phyloP scores from a whole-genome alignment of 2,329 filamentous ascomycete species.

The Ambrosiella xylebori region DNA sequence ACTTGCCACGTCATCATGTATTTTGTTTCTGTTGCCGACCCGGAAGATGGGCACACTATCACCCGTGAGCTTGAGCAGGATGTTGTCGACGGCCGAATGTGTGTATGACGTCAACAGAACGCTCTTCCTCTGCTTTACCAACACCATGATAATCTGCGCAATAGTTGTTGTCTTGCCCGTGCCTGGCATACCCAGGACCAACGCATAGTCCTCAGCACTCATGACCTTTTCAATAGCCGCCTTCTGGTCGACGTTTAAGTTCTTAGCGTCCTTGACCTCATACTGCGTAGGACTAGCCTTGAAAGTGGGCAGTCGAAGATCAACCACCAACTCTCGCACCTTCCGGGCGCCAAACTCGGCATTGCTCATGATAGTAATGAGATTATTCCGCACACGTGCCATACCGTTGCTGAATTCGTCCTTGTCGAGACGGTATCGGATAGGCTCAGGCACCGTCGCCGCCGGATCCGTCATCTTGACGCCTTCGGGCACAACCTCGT shows the following conservation, averaged over 20 bases:
- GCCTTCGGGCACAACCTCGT: slow-evolving; percentile 44
- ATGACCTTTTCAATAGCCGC: slow-evolving; percentile 86
- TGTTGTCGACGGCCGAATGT: slow-evolving; percentile 95
- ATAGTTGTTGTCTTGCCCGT: slow-evolving; percentile 98
- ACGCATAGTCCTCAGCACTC: slow-evolving; percentile 82
- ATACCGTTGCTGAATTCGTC: slow-evolving; percentile 98
- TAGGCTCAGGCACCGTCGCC: slow-evolving; percentile 18
- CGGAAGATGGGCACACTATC: slow-evolving; percentile 66
- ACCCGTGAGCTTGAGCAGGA: slow-evolving; percentile 73
- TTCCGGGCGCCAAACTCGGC: slow-evolving; percentile 52
- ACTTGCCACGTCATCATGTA: slow-evolving; percentile 65
- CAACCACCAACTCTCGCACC: slow-evolving; percentile 65
- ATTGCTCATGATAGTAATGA: slow-evolving; percentile 81
- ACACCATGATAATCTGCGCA: slow-evolving; percentile 82
- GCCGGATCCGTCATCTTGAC: slow-evolving; percentile 3
- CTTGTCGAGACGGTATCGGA: slow-evolving; percentile 78
- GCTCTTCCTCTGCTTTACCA: slow-evolving; percentile 78
- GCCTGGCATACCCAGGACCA: slow-evolving; percentile 96
- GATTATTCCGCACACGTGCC: slow-evolving; percentile 84
- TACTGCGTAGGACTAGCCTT: slow-evolving; percentile 48
- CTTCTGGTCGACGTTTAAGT: slow-evolving; percentile 75
- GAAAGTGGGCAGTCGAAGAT: slow-evolving; percentile 57
- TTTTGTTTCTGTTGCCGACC: slow-evolving; percentile 69
- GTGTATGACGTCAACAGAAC: slow-evolving; percentile 91
- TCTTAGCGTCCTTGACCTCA: slow-evolving; percentile 36